phyloP scores from a whole-genome alignment of 2,329 filamentous ascomycete genomes.

The Diaporthe eres region DNA sequence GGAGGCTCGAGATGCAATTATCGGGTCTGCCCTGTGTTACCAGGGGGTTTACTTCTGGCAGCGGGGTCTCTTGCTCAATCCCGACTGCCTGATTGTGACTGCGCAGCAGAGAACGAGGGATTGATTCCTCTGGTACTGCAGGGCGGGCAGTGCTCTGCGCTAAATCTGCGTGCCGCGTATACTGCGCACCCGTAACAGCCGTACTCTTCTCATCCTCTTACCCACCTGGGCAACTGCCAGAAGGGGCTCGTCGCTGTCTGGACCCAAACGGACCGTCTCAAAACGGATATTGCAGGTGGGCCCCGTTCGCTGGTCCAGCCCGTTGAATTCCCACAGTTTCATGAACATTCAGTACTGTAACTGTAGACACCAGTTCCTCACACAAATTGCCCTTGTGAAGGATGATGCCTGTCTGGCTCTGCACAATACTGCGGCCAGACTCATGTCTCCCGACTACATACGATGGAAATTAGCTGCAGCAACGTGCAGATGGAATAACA shows the following conservation, averaged over 20 bases:
- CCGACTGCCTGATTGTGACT: constrained; percentile 10
- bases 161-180: background rate
- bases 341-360: constrained; percentile 12
- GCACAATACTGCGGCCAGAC: constrained; percentile 22
- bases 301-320: background rate
- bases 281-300: constrained; percentile 24
- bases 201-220: background rate
- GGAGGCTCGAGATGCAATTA: constrained; percentile 31
- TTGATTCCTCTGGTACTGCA: background rate
- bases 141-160: background rate
- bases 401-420: constrained; percentile 38
- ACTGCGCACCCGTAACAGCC: background rate
- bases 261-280: constrained; percentile 21
- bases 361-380: constrained; percentile 27
- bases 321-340: constrained; percentile 20
- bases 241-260: constrained; percentile 7
- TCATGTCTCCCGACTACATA: constrained; percentile 13
- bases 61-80: constrained; percentile 11
- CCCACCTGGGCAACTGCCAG: background rate
- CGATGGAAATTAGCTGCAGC: background rate
- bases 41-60: background rate
- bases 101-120: constrained; percentile 1
- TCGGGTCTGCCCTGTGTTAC: background rate
- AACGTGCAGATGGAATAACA: constrained; percentile 3
- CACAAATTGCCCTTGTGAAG: constrained; percentile 13